Evolutionary conservation across 2,329 filamentous ascomycete species (phyloP).

Genomic region (Sclerotinia sclerotiorum): DNA sequence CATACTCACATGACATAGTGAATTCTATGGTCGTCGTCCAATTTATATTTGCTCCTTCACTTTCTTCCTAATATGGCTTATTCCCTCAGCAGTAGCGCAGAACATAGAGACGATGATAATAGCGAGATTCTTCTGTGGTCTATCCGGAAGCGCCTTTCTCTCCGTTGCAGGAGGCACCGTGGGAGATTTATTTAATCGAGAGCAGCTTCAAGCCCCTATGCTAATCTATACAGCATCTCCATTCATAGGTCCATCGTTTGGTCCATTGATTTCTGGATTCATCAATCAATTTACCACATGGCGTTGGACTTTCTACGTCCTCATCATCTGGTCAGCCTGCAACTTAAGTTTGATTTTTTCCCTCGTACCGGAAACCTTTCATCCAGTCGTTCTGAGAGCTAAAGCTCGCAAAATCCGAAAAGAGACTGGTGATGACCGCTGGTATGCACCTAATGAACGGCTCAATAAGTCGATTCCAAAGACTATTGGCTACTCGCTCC

Average conservation of each 20-base stretch:
- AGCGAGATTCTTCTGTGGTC: constrained; percentile 72
- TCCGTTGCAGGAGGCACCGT: constrained; percentile 83
- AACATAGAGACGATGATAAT: constrained; percentile 82
- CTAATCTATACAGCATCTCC: constrained; percentile 70
- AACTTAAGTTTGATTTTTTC: constrained; percentile 64
- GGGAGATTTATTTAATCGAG: constrained; percentile 70
- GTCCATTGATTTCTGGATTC: constrained; percentile 70
- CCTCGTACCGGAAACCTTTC: constrained; percentile 86
- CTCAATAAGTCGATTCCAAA: constrained; percentile 63
- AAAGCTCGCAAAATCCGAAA: constrained; percentile 71
- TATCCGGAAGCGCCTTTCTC: constrained; percentile 67
- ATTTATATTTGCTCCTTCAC: constrained; percentile 76
- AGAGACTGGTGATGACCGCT: constrained; percentile 75
- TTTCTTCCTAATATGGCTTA: constrained; percentile 75
- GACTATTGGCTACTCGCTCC: constrained; percentile 59
- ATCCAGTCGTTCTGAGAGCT: constrained; percentile 67
- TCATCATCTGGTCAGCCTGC: constrained; percentile 76
- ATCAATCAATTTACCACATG: constrained; percentile 75
- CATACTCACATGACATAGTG: constrained; percentile 27
- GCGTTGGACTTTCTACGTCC: constrained; percentile 81
- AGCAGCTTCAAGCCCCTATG: constrained; percentile 78
- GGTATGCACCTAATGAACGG: constrained; percentile 75
- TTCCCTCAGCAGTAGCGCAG: constrained; percentile 76
- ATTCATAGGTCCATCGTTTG: constrained; percentile 61
- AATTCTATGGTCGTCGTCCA: constrained; percentile 79